Conservation (phyloP, 1,284 basidiomycete species). For the Phellinidium pouzarii region DNA sequence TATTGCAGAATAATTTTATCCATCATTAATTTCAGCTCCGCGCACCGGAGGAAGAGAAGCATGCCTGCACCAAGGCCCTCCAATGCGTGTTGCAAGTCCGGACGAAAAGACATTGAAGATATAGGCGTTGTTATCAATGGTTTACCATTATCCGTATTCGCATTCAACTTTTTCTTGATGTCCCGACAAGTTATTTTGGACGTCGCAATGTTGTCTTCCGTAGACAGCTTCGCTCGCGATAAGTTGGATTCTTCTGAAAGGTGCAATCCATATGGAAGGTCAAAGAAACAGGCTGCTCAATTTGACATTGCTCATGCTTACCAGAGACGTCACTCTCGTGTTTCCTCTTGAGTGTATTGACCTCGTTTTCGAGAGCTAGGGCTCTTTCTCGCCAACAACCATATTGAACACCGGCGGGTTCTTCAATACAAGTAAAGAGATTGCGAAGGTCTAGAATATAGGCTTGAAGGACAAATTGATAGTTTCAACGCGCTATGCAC, state of each 20-base stretch:
- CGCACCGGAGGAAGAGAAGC: neutral
- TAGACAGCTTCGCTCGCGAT: no score
- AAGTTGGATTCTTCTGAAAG: no score
- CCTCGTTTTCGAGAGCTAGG: conserved; percentile 9
- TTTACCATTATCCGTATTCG: neutral
- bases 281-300: neutral
- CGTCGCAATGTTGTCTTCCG: no score
- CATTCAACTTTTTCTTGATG: conserved; percentile 12
- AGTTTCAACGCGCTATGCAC: neutral
- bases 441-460: conserved; percentile 12
- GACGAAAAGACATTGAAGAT: neutral
- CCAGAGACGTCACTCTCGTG: conserved; percentile 5
- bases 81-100: neutral
- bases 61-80: neutral
- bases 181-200: neutral
- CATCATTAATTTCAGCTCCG: neutral
- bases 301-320: neutral
- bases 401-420: neutral
- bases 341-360: conserved; percentile 14
- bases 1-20: no score
- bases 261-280: neutral
- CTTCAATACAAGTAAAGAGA: conserved; percentile 2
- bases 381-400: conserved; percentile 12
- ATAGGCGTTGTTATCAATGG: neutral
- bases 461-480: neutral